phyloP scores from a whole-genome alignment of 768 basidiomycete genomes.

The Rossbeevera mucosa region DNA sequence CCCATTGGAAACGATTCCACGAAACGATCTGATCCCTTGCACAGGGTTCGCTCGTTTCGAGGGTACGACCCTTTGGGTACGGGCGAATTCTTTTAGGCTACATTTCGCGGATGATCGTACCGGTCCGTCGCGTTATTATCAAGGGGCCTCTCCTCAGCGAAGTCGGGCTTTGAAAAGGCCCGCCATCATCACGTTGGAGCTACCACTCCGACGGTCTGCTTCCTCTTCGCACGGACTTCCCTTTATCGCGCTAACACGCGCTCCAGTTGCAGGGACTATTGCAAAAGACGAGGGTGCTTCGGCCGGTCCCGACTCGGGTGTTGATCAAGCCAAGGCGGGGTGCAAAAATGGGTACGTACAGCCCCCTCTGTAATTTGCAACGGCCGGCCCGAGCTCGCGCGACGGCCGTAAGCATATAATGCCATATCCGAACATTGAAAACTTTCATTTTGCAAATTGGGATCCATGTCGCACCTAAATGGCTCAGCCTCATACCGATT shows the following conservation, averaged over 20 bases:
- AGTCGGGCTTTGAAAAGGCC: background rate
- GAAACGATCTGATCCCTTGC: background rate
- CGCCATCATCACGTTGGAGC: background rate
- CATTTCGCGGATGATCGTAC: constrained; percentile 3
- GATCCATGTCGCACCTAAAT: background rate
- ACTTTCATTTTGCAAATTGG: background rate
- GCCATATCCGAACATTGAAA: background rate
- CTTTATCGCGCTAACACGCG: background rate
- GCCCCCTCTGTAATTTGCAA: background rate
- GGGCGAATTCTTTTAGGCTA: background rate
- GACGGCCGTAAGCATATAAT: background rate
- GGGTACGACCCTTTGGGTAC: background rate
- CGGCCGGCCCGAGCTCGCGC: background rate
- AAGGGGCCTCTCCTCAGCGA: background rate
- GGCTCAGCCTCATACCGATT: background rate
- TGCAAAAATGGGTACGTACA: background rate
- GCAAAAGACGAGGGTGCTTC: background rate
- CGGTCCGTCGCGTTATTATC: background rate
- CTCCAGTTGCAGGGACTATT: no score
- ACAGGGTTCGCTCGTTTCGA: background rate
- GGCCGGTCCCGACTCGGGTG: background rate
- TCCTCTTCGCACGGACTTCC: background rate
- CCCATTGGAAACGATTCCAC: background rate
- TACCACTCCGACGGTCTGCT: background rate
- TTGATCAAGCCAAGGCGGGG: background rate